Evolutionary conservation across 345 rosid genomes (phyloP).

Genomic region (Trapa incisa): DNA sequence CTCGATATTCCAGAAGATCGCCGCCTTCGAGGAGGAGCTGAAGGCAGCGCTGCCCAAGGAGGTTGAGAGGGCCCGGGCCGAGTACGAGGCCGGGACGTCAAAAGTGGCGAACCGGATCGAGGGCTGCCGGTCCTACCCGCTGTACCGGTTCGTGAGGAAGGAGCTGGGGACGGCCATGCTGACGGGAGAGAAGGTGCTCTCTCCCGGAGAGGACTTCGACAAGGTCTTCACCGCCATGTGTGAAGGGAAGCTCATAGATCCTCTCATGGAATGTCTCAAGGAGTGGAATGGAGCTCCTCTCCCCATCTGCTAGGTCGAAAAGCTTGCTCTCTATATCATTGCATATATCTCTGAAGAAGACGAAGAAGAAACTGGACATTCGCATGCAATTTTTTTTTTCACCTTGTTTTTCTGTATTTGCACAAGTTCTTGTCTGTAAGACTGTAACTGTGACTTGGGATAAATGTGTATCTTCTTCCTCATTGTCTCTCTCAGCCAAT

Average conservation of each 20-base stretch:
- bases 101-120: constrained; percentile 45
- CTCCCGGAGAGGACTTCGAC: constrained; percentile 8
- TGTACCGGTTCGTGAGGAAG: constrained; percentile 4
- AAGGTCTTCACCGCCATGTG: constrained; percentile 9
- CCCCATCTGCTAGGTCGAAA: constrained; percentile 4
- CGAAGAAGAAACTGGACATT: too few relatives aligned
- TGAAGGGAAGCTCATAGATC: constrained; percentile 4
- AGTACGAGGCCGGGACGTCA: constrained; percentile 31
- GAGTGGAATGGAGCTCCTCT: constrained; percentile 6
- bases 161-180: constrained; percentile 3
- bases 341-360: too few relatives aligned
- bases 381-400: too few relatives aligned
- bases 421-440: too few relatives aligned
- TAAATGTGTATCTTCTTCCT: too few relatives aligned
- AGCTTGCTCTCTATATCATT: too few relatives aligned
- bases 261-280: constrained; percentile 6
- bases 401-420: too few relatives aligned
- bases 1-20: constrained; percentile 60
- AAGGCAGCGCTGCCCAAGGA: constrained; percentile 43
- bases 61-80: constrained; percentile 38
- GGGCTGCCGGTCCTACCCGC: constrained; percentile 31
- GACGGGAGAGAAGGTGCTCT: constrained; percentile 6
- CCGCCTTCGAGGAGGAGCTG: constrained; percentile 49
- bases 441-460: too few relatives aligned
- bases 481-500: too few relatives aligned